These are phyloP conservation scores for Tripterygium wilfordii DNA, from an alignment of 177 flowering plant species.

Conservation along the genomic window DNA sequence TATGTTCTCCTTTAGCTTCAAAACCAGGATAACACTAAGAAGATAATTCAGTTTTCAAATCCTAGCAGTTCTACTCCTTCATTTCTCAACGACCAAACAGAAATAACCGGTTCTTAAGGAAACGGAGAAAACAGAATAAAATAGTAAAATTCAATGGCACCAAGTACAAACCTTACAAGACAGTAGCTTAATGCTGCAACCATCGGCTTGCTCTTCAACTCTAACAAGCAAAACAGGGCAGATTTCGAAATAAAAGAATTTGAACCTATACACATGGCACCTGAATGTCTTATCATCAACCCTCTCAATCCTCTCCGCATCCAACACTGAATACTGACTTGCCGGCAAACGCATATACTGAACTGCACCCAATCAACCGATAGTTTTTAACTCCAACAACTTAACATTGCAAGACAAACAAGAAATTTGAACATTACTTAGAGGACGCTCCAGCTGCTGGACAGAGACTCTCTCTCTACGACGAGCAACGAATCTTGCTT, in stretches of 20 bases:
- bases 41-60: too few species aligned
- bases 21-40: too few species aligned
- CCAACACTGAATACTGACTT: constrained; percentile 93
- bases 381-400: too few species aligned
- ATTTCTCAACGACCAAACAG: too few species aligned
- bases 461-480: constrained; percentile 57
- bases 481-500: constrained; percentile 70
- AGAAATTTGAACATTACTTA: constrained; percentile 56
- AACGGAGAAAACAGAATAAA: neutral
- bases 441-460: constrained; percentile 62
- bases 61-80: too few species aligned
- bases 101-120: too few species aligned
- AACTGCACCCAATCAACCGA: constrained; percentile 30
- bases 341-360: constrained; percentile 98
- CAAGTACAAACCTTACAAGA: constrained; percentile 99
- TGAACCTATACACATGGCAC: constrained; percentile 74
- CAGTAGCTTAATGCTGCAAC: constrained; percentile 81
- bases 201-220: constrained; percentile 72
- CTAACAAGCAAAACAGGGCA: constrained; percentile 79
- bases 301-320: constrained; percentile 93
- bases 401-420: too few species aligned
- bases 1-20: too few species aligned
- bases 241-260: constrained; percentile 81
- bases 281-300: constrained; percentile 78
- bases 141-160: too few species aligned